phyloP scores from a whole-genome alignment of 352 stramenopile genomes.

The Pythium vanterpoolii region DNA sequence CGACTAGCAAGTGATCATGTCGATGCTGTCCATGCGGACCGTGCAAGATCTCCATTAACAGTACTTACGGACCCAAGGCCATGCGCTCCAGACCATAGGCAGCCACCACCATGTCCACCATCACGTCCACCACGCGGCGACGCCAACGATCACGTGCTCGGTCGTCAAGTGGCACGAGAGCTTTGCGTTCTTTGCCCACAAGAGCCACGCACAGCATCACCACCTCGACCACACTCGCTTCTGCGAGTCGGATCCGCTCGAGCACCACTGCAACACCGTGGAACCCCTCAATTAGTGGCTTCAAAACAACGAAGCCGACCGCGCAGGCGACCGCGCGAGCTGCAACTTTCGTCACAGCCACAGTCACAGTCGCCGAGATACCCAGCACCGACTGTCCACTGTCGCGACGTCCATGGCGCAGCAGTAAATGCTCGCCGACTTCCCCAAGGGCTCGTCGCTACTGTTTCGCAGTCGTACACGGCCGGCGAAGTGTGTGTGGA shows the following conservation, averaged over 20 bases:
- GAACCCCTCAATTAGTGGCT: slow-evolving; percentile 14
- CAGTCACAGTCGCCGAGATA: slow-evolving; percentile 1
- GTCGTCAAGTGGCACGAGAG: slow-evolving; percentile 54
- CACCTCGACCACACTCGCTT: neutral
- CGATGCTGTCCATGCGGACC: slow-evolving; percentile 43
- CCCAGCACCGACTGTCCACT: slow-evolving; percentile 5
- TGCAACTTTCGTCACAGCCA: no score
- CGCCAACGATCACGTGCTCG: slow-evolving; percentile 31
- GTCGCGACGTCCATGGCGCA: neutral
- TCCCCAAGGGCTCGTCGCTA: slow-evolving; percentile 26
- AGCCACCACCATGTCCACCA: neutral
- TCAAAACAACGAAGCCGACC: slow-evolving; percentile 14
- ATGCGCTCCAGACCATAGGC: neutral
- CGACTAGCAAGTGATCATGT: slow-evolving; percentile 71
- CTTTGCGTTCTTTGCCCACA: slow-evolving; percentile 58
- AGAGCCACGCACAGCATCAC: slow-evolving; percentile 26
- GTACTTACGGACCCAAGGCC: slow-evolving; percentile 18
- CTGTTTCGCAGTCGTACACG: slow-evolving; percentile 47
- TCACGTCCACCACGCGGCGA: slow-evolving; percentile 4
- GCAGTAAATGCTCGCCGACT: slow-evolving; percentile 21
- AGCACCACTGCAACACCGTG: neutral
- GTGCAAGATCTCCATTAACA: slow-evolving; percentile 37
- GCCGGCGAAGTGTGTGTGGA: slow-evolving; percentile 62
- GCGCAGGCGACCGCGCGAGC: no score
- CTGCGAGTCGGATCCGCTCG: slow-evolving; percentile 21